These are phyloP conservation scores for Flaveria bidentis DNA, from an alignment of 129 eudicot species.

Conservation along the genomic window DNA sequence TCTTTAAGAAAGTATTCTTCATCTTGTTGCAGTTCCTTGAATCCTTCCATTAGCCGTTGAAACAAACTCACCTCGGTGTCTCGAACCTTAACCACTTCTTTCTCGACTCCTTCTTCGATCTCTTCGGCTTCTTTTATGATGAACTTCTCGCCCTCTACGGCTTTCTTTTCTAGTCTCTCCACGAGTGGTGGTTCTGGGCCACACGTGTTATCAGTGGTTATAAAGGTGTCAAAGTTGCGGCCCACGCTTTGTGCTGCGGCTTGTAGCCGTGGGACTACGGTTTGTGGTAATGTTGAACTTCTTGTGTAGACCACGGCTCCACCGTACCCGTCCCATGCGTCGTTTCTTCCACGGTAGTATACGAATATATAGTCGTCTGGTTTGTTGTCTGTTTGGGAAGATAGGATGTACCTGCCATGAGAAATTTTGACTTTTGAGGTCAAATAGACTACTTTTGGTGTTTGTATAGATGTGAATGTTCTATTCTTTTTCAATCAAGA, in stretches of 20 bases:
- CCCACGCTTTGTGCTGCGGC: constrained; percentile 72
- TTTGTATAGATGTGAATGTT: not conserved
- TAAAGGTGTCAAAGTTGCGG: constrained; percentile 65
- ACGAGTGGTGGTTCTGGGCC: constrained; percentile 93
- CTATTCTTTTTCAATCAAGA: not conserved
- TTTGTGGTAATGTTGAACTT: constrained; percentile 72
- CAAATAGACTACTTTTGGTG: not conserved
- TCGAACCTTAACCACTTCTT: constrained; percentile 70
- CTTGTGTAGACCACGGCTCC: constrained; percentile 88
- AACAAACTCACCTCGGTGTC: constrained; percentile 62
- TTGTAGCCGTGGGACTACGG: constrained; percentile 64
- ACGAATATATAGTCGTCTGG: constrained; percentile 90
- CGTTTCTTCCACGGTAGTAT: constrained; percentile 85
- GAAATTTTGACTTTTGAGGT: constrained; percentile 7
- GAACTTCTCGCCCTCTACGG: constrained; percentile 66
- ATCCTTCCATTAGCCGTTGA: constrained; percentile 51
- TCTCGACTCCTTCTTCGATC: constrained; percentile 57
- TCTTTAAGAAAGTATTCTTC: constrained; percentile 48
- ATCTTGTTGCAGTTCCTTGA: constrained; percentile 45
- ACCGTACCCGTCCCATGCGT: constrained; percentile 99
- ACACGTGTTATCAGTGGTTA: constrained; percentile 68
- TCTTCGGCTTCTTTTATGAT: constrained; percentile 64
- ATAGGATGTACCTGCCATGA: constrained; percentile 68
- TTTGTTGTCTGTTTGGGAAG: constrained; percentile 68
- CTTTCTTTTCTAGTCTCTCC: constrained; percentile 74